These are phyloP conservation scores for Venturia effusa DNA, from an alignment of 2,329 filamentous ascomycete genomes.

Conservation along the genomic window DNA sequence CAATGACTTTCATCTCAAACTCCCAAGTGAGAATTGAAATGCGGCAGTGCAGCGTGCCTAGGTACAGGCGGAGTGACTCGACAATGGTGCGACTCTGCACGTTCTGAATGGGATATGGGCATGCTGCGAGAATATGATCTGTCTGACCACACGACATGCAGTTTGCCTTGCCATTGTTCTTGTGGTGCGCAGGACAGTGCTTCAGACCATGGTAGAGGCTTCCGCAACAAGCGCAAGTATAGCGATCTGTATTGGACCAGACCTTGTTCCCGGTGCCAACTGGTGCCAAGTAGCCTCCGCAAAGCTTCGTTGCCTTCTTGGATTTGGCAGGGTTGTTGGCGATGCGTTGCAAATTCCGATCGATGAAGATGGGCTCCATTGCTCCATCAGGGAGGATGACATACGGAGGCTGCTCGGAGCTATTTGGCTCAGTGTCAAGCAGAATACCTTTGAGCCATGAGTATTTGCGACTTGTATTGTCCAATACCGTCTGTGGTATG, in stretches of 20 bases:
- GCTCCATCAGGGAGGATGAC: not conserved
- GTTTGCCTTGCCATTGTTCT: not conserved
- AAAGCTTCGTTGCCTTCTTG: not conserved
- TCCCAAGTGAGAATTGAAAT: not conserved
- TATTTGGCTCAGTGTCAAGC: not conserved
- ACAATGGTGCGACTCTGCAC: not conserved
- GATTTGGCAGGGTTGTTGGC: not conserved
- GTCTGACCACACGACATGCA: not conserved
- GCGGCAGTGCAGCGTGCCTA: slow-evolving; percentile 1
- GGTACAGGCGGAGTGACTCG: not conserved
- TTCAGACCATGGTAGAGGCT: not conserved
- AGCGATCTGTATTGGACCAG: not conserved
- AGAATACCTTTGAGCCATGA: not conserved
- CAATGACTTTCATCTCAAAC: not conserved
- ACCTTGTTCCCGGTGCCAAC: not conserved
- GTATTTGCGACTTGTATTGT: not conserved
- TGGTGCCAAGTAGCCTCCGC: not conserved
- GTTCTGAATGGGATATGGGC: not conserved
- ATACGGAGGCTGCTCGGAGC: not conserved
- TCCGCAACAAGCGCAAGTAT: not conserved
- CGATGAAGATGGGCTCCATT: not conserved
- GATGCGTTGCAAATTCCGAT: not conserved
- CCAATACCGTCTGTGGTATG: not conserved
- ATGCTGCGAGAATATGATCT: not conserved
- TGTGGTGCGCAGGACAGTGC: not conserved